Base-by-base conservation (phyloP, 208 protist species). In the Crithidia mellificae region DNA sequence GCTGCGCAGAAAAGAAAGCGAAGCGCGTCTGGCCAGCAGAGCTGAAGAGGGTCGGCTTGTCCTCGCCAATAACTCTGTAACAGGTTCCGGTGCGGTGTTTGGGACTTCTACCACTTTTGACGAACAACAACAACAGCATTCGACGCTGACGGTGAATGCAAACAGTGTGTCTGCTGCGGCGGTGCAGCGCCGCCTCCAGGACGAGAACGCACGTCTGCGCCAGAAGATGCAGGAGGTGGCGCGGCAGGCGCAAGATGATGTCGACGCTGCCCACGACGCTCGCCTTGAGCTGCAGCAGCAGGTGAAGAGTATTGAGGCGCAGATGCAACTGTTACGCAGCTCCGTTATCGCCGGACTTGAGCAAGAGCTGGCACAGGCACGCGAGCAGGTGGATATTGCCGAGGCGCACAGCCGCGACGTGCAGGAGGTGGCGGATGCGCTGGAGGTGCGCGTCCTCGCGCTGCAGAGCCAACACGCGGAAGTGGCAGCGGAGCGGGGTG, bases 221-320 rank as follows among this genome's bases (percentile, higher is more conserved):
- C 36, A 61, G 25, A 46, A 55, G 34, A 54, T 71, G 29, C 71
- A 77, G 27, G 63, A 71, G 14, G 74, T 68, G n/a, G 50, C 39
- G 24, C 66, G 74, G 2, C 63, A 56, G 38, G 69, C 59, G 12
- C 75, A 81, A 30, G 75, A 76, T 32, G 65, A 72, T 5, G 34
- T 81, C 12, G 75, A 81, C 55, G 32, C 22, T 11, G 68, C 63
- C 30, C 75, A 81, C 44, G 54, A 61, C n/a, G 57, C 50, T 30
- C 72, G 67, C 6, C 25, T 71, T 14, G 50, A 50, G 11, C 34
- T 81, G 14, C 61, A 69, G 49, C 51, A 69, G 49, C 57, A 77
- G 27, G 47, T 81, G 14, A 62, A 52, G 6, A 27, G 30, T 27
- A 19, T 44, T 22, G 63, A 64, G 36, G 56, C 64, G 24, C 69